phyloP scores from a whole-genome alignment of 768 basidiomycete genomes.

The Rubroboletus pulcherrimus region DNA sequence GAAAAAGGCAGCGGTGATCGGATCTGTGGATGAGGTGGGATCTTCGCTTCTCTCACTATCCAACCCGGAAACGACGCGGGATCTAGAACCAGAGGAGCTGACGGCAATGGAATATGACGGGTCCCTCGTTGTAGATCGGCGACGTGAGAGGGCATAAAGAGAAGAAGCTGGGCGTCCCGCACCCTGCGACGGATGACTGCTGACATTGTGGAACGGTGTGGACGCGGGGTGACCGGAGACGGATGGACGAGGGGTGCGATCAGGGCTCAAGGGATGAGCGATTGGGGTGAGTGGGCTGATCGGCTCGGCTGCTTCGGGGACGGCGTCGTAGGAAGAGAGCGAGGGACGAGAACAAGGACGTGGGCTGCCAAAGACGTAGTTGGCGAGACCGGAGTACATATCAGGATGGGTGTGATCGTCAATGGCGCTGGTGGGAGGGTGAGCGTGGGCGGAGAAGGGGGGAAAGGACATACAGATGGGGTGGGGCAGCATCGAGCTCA shows the following conservation, averaged over 20 bases:
- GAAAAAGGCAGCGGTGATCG: slow-evolving; percentile 19
- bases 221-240: slow-evolving; percentile 25
- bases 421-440: background rate
- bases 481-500: slow-evolving; percentile 14
- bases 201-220: slow-evolving; percentile 9
- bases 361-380: slow-evolving; percentile 41
- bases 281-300: slow-evolving; percentile 39
- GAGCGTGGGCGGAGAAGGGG: background rate
- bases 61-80: slow-evolving; percentile 16
- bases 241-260: slow-evolving; percentile 46
- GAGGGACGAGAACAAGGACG: slow-evolving; percentile 10
- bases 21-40: slow-evolving; percentile 34
- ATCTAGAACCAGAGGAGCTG: background rate
- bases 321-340: slow-evolving; percentile 8
- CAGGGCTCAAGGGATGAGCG: slow-evolving; percentile 25
- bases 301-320: slow-evolving; percentile 20
- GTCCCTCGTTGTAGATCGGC: slow-evolving; percentile 11
- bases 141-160: slow-evolving; percentile 13
- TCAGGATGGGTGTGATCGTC: background rate
- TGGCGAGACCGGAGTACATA: slow-evolving; percentile 40
- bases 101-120: background rate
- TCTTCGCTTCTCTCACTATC: slow-evolving; percentile 37
- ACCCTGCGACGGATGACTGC: slow-evolving; percentile 35
- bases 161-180: slow-evolving; percentile 25
- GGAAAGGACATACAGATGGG: background rate